phyloP scores from a whole-genome alignment of 2,329 filamentous ascomycete species.

The Emergomyces orientalis region DNA sequence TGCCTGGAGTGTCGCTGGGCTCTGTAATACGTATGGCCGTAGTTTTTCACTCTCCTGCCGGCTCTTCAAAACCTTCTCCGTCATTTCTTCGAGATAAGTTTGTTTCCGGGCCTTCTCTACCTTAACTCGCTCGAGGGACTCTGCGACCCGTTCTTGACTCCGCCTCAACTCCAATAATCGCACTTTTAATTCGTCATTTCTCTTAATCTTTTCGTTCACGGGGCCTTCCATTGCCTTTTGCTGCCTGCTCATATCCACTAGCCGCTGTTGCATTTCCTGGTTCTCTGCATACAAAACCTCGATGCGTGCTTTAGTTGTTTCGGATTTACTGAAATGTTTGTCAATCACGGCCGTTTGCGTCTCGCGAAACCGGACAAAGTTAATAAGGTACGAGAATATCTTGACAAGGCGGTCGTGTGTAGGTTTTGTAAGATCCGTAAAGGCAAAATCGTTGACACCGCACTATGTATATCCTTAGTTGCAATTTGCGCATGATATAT shows the following conservation, averaged over 20 bases:
- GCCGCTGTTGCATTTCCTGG: slow-evolving; percentile 68
- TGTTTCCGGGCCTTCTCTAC: slow-evolving; percentile 70
- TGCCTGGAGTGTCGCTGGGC: slow-evolving; percentile 71
- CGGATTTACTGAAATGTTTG: slow-evolving; percentile 83
- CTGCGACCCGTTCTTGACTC: slow-evolving; percentile 72
- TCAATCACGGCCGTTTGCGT: slow-evolving; percentile 84
- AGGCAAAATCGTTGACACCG: slow-evolving; percentile 86
- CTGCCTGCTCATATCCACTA: slow-evolving; percentile 73
- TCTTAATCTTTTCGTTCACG: slow-evolving; percentile 71
- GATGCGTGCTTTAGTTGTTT: slow-evolving; percentile 76
- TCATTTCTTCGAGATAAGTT: slow-evolving; percentile 44
- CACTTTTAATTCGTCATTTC: slow-evolving; percentile 80
- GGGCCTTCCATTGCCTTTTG: slow-evolving; percentile 71
- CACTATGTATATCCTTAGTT: slow-evolving; percentile 46
- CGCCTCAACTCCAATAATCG: slow-evolving; percentile 69
- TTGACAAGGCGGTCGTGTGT: slow-evolving; percentile 84
- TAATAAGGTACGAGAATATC: slow-evolving; percentile 96
- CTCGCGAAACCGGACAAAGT: slow-evolving; percentile 95
- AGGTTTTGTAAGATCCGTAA: slow-evolving; percentile 82
- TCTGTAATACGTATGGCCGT: slow-evolving; percentile 84
- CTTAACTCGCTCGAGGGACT: slow-evolving; percentile 74
- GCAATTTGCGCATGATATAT: background rate
- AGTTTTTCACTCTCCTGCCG: slow-evolving; percentile 83
- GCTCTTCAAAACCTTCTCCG: slow-evolving; percentile 49
- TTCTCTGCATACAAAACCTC: slow-evolving; percentile 79